Percentiles rank a stretch among this genome's conserved stretches.
These are phyloP conservation scores for Dothidotthia symphoricarpi DNA, from an alignment of 2,329 filamentous ascomycete genomes.

Conservation along the genomic window DNA sequence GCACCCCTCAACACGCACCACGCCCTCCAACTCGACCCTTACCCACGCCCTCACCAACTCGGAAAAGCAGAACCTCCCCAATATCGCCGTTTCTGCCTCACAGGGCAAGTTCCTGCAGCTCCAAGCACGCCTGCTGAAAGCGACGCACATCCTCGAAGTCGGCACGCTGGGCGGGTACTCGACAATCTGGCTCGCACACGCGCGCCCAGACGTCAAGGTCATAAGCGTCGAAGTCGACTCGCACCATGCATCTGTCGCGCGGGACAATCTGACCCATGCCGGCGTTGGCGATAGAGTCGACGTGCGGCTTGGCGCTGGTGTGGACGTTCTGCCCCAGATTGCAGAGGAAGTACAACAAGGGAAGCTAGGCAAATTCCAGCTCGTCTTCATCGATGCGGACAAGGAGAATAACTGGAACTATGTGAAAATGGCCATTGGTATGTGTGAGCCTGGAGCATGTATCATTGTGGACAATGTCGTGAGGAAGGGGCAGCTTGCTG, in stretches of 20 bases:
- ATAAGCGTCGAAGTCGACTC: constrained; percentile 54
- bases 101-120: constrained; percentile 39
- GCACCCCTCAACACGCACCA: constrained; percentile 24
- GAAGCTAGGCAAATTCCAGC: constrained; percentile 46
- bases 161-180: constrained; percentile 57
- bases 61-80: constrained; percentile 26
- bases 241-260: constrained; percentile 49
- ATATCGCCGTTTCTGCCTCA: constrained; percentile 36
- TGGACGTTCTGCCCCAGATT: constrained; percentile 46
- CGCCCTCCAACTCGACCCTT: constrained; percentile 28
- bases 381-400: constrained; percentile 56
- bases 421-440: constrained; percentile 47
- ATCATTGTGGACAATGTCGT: constrained; percentile 56
- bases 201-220: constrained; percentile 42
- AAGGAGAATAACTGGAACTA: constrained; percentile 53
- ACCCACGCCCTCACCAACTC: constrained; percentile 23
- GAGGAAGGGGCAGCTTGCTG: constrained; percentile 40
- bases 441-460: constrained; percentile 43
- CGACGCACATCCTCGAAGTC: constrained; percentile 49
- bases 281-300: constrained; percentile 47
- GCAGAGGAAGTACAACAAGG: constrained; percentile 43
- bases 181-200: constrained; percentile 53
- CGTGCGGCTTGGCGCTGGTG: constrained; percentile 47
- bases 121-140: constrained; percentile 29
- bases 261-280: constrained; percentile 45